Percentiles rank a stretch among this genome's conserved stretches.
These are phyloP conservation scores for Boletus semigastroideus DNA, from an alignment of 1,284 basidiomycete species.

Conservation along the genomic window DNA sequence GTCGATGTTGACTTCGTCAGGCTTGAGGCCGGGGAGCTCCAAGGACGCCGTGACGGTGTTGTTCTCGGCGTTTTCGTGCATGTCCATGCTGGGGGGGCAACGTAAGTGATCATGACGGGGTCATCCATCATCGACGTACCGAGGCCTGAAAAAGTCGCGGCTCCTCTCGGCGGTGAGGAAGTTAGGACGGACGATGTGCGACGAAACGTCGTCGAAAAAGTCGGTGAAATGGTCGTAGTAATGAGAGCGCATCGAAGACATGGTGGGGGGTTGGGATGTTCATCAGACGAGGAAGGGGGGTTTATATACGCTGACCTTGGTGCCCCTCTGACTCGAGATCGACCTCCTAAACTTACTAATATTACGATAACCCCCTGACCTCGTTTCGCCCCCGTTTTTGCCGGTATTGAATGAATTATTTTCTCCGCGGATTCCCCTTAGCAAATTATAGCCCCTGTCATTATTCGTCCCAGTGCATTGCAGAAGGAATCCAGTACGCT, in stretches of 20 bases:
- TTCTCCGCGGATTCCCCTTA: no score
- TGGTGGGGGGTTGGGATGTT: constrained; percentile 11
- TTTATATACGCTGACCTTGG: no score
- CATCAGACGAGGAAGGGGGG: not conserved
- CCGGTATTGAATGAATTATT: no score
- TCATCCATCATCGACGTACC: no score
- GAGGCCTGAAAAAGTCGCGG: constrained; percentile 28
- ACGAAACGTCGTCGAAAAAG: constrained; percentile 45
- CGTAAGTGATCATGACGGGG: no score
- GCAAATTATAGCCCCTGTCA: not conserved
- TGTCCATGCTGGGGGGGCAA: constrained; percentile 54
- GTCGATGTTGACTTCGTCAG: constrained; percentile 44
- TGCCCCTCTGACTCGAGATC: not conserved
- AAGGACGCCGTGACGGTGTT: constrained; percentile 48
- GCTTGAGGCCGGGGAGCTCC: constrained; percentile 48
- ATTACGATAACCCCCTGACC: no score
- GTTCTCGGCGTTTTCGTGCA: constrained; percentile 41
- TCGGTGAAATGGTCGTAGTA: constrained; percentile 52
- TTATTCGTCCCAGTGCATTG: constrained; percentile 75
- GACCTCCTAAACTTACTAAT: not conserved
- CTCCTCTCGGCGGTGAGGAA: constrained; percentile 6
- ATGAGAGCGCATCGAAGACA: constrained; percentile 36
- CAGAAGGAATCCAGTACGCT: constrained; percentile 83
- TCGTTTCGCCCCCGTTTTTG: no score
- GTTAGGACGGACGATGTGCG: constrained; percentile 27